phyloP scores from a whole-genome alignment of 192 early-diverging fungal species.

The Entomortierella beljakovae region DNA sequence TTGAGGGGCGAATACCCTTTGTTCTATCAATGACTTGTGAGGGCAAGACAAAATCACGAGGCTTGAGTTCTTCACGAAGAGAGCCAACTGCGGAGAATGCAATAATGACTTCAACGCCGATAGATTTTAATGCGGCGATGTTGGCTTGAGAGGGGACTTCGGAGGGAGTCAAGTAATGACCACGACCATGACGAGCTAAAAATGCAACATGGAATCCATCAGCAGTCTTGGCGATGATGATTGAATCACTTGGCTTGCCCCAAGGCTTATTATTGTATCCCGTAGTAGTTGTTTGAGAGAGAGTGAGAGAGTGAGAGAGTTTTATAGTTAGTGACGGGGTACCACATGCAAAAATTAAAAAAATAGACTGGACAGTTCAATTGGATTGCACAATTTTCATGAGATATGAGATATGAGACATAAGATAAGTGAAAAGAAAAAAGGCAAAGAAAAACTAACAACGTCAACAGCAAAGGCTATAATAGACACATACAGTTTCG shows the following conservation, averaged over 20 bases:
- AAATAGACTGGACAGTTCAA: too few species aligned
- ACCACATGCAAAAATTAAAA: too few species aligned
- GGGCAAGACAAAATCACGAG: constrained; percentile 95
- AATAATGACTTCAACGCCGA: constrained; percentile 93
- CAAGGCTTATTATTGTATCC: constrained; percentile 69
- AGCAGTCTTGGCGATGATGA: constrained; percentile 82
- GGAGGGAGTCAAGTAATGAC: constrained; percentile 86
- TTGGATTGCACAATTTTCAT: too few species aligned
- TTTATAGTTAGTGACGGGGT: too few species aligned
- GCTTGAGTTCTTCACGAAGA: constrained; percentile 91
- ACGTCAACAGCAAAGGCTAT: neutral
- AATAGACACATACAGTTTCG: constrained; percentile 74
- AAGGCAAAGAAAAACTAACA: neutral
- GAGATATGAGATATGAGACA: too few species aligned
- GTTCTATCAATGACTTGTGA: constrained; percentile 98
- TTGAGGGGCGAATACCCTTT: constrained; percentile 92
- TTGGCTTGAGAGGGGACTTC: constrained; percentile 97
- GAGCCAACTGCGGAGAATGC: constrained; percentile 98
- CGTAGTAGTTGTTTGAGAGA: neutral
- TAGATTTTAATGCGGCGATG: constrained; percentile 95
- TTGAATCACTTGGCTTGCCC: constrained; percentile 90
- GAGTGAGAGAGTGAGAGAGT: constrained; percentile 11
- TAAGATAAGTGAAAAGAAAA: too few species aligned
- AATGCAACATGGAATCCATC: constrained; percentile 90
- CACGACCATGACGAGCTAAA: constrained; percentile 93